Evolutionary conservation across 2,329 filamentous ascomycete genomes (phyloP), one percentile per base, ranked within the genome.

Genomic region (Penicillium paneum): DNA sequence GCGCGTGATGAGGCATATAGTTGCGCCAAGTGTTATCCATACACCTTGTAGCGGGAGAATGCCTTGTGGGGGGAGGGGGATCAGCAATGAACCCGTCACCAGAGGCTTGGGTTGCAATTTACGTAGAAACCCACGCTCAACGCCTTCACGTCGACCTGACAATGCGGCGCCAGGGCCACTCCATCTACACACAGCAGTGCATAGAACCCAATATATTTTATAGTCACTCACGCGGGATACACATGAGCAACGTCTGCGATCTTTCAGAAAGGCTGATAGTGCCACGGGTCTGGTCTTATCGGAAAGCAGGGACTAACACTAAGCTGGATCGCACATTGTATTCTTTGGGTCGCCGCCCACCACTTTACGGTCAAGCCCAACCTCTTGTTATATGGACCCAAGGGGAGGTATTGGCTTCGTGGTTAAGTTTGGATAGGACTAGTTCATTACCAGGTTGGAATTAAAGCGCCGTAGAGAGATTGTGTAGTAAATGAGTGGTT

Each of bases 11-110:
- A 83, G 5, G 82, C 87, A 66, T 90, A 93, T 1, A 93, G 75
- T 59, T 87, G 81, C 0, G 88, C 80, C 1, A 91, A 78, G 62
- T 92, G 89, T 1, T 89, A 89, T 0, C 89, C 89, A 66, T 88
- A 92, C 1, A 91, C 83, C 69, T 93, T 93, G 74, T 92, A 92
- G 89, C 88, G 92, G 0, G 81, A 86, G 67, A 92, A 90, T n/a
- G 79, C 74, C 66, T 69, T 15, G 13, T 6, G 15, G 21, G 34
- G 39, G 34, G 43, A 24, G 34, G 31, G 13, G 28, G 15, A 35
- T 55, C 24, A 53, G 36, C 44, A 19, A 36, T 40, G 35, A 48
- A 31, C 39, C 19, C 17, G 38, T 34, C 35, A 38, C 21, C 21
- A 24, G 5, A 32, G 15, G 19, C 5, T 17, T 29, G 29, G 34